Conservation (phyloP, 1,139 yeast genomes). For the Meyerozyma smithsonii region DNA sequence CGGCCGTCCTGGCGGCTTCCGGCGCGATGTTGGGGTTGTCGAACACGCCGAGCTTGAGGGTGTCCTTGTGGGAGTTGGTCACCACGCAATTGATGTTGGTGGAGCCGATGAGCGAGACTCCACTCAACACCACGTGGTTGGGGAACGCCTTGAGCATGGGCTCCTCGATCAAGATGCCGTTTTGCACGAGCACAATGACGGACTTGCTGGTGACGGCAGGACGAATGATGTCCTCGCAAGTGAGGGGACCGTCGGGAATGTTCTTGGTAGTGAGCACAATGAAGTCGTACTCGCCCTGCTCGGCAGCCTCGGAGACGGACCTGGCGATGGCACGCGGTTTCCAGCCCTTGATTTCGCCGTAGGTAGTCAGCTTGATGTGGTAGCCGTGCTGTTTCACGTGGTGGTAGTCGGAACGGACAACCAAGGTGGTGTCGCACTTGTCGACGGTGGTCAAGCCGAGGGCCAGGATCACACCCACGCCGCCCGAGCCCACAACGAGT, state of each 20-base stretch:
- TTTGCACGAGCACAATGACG: constrained; percentile 13
- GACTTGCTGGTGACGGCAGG: constrained; percentile 13
- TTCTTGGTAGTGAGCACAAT: constrained; percentile 15
- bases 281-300: constrained; percentile 12
- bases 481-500: constrained; percentile 41
- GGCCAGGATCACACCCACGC: constrained; percentile 22
- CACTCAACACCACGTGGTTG: constrained; percentile 19
- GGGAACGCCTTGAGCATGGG: constrained; percentile 13
- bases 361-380: constrained; percentile 10
- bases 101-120: constrained; percentile 25
- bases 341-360: constrained; percentile 11
- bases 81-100: constrained; percentile 17
- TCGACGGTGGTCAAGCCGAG: constrained; percentile 14
- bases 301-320: constrained; percentile 11
- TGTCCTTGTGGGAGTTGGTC: constrained; percentile 5
- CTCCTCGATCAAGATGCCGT: constrained; percentile 14
- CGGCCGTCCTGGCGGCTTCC: constrained; percentile 12
- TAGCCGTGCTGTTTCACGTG: constrained; percentile 9
- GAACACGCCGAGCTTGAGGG: constrained; percentile 45
- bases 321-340: constrained; percentile 10
- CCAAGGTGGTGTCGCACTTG: constrained; percentile 13
- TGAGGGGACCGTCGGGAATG: constrained; percentile 19
- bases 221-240: constrained; percentile 14
- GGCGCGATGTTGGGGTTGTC: constrained; percentile 14
- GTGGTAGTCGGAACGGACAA: constrained; percentile 14